Conservation (phyloP, 345 rosid genomes). For the Syzygium aromaticum region DNA sequence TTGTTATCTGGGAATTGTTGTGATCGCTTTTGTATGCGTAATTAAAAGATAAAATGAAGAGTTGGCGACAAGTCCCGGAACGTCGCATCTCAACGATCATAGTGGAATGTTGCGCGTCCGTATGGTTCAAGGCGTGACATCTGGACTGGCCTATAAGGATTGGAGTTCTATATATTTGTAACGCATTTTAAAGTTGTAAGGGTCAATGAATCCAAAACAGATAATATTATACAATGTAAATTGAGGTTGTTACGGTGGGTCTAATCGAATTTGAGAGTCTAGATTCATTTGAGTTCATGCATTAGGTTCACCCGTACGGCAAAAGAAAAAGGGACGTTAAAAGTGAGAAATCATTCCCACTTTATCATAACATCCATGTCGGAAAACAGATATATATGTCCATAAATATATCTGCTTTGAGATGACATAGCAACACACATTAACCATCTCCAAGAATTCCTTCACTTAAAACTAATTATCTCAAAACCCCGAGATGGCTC, state of each 20-base stretch:
- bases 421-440: background rate
- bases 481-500: background rate
- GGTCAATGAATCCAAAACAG: fast-evolving
- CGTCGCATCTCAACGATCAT: too few relatives aligned
- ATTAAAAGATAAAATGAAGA: too few relatives aligned
- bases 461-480: background rate
- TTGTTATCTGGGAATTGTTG: too few relatives aligned
- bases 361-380: background rate
- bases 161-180: too few relatives aligned
- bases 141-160: too few relatives aligned
- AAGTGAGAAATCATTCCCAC: background rate
- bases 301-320: background rate
- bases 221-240: too few relatives aligned
- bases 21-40: too few relatives aligned
- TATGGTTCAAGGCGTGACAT: too few relatives aligned
- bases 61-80: too few relatives aligned
- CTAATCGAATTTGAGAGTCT: background rate
- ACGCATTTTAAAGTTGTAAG: too few relatives aligned
- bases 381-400: background rate
- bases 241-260: background rate
- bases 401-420: background rate
- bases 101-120: too few relatives aligned
- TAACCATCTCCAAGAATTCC: background rate
- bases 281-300: background rate
- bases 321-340: background rate